Conservation (phyloP, 495 filamentous ascomycete genomes). For the Talaromyces nanjingensis region DNA sequence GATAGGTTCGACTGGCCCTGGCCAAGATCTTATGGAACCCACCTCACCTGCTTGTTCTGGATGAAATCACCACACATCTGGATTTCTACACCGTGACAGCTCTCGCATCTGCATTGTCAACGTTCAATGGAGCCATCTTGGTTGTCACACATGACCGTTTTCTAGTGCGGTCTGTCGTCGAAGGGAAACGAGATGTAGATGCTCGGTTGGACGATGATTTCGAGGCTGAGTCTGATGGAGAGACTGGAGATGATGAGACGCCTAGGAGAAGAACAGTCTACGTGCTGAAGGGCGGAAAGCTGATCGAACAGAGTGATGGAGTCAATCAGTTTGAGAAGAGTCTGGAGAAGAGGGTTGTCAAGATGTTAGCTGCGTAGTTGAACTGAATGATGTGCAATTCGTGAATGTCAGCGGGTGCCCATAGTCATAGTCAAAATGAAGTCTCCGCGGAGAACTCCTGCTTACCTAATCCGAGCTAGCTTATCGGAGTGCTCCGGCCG, state of each 20-base stretch:
- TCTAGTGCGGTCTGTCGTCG: slow-evolving; percentile 60
- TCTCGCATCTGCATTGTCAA: slow-evolving; percentile 54
- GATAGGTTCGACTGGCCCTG: slow-evolving; percentile 64
- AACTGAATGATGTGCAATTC: neutral
- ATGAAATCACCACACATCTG: slow-evolving; percentile 82
- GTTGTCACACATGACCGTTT: slow-evolving; percentile 74
- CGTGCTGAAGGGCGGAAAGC: slow-evolving; percentile 47
- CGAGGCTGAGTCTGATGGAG: slow-evolving; percentile 41
- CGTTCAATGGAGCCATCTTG: slow-evolving; percentile 64
- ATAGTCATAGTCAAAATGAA: neutral
- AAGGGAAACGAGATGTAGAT: slow-evolving; percentile 46
- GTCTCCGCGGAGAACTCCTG: neutral
- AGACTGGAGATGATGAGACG: slow-evolving; percentile 33
- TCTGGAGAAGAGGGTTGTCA: slow-evolving; percentile 50
- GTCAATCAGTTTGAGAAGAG: slow-evolving; percentile 59
- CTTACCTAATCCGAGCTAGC: neutral
- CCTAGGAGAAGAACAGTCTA: slow-evolving; percentile 50
- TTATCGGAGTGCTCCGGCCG: neutral
- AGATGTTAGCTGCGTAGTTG: slow-evolving; percentile 21
- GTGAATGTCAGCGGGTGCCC: neutral
- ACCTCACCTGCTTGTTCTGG: slow-evolving; percentile 70
- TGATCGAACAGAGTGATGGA: slow-evolving; percentile 49
- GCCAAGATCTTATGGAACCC: slow-evolving; percentile 58
- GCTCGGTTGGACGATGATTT: slow-evolving; percentile 43
- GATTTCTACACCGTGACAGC: slow-evolving; percentile 71